Percentiles rank a stretch among this genome's conserved stretches.
phyloP scores from a whole-genome alignment of 1,284 basidiomycete genomes.

The Trametes hirsuta region DNA sequence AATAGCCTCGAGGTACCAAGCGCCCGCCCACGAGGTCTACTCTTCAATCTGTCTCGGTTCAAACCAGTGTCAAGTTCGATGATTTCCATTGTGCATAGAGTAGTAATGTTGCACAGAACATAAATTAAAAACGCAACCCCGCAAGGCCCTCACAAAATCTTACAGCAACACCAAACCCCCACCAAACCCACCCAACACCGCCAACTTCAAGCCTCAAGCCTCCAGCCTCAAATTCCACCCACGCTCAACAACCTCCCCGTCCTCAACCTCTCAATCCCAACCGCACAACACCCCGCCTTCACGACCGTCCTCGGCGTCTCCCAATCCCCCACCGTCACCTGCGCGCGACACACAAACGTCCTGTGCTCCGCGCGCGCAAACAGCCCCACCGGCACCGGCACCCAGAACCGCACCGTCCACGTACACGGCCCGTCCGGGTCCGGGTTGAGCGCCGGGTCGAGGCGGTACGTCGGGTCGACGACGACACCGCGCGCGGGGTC shows the following conservation, averaged over 20 bases:
- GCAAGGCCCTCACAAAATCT: too few species aligned
- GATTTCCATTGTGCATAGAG: too few species aligned
- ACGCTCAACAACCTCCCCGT: slow-evolving; percentile 1
- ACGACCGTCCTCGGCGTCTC: slow-evolving; percentile 13
- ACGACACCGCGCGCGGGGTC: slow-evolving; percentile 14
- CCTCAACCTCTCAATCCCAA: slow-evolving; percentile 17
- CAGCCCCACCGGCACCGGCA: slow-evolving; percentile 24
- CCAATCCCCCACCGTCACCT: slow-evolving; percentile 16
- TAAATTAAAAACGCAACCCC: too few species aligned
- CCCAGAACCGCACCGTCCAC: slow-evolving; percentile 27
- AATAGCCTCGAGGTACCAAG: too few species aligned
- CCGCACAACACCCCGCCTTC: slow-evolving; percentile 3
- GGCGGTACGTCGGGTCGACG: slow-evolving; percentile 13
- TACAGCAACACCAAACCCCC: too few species aligned
- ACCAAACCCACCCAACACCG: too few species aligned
- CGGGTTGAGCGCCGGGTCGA: background rate
- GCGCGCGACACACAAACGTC: slow-evolving; percentile 21
- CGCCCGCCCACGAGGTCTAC: too few species aligned
- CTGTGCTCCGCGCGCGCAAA: slow-evolving; percentile 17
- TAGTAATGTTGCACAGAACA: too few species aligned
- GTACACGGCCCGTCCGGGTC: slow-evolving; percentile 11
- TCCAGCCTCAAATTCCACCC: too few species aligned
- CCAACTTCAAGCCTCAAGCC: too few species aligned
- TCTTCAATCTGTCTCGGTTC: too few species aligned
- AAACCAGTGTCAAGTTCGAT: too few species aligned